Evolutionary conservation across 768 basidiomycete genomes (phyloP), one percentile per base, ranked within the genome.

Genomic region (Omphalotus guepiniiformis): DNA sequence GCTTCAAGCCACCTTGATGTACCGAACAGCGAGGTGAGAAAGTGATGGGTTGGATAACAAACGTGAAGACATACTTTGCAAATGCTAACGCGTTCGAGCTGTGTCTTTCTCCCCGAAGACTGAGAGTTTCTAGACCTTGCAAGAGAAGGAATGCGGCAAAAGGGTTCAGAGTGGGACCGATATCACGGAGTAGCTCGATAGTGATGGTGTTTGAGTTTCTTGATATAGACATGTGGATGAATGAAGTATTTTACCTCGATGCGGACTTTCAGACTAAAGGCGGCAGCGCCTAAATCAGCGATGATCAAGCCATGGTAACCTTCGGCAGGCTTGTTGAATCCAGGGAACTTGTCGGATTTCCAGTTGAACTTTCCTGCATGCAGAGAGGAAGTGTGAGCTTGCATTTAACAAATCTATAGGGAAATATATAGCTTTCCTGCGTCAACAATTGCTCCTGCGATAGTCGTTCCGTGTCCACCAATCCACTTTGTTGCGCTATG

Each of bases 401-500:
- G 8, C 18, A 30, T 28, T 29, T 19, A 32, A 16, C 12, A 27
- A n/a, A n/a, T 47, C 6, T 13, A 12, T 39, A 32, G n/a, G 3
- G 26, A 39, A 18, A 9, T 47, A 48, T 54, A 30, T 25, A 54
- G 64, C 59, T 25, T 60, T 69, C 81, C 83, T 2, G 70, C 65
- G 50, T 83, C 82, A 32, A 84, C 49, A 38, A 83, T 62, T n/a
- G 82, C 75, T 35, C 81, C 83, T 0, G 68, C 80, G 47, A 83
- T 74, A 8, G 78, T 80, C 15, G 79, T 82, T 19, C 83, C 81
- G 50, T 80, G 79, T 0, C 79, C 77, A 9, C 80, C 71, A 12
- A 82, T 80, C 82, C 80, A 83, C 53, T 83, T 83, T 0, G 82
- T 84, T 7, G 78, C 78, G 26, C 75, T 78, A 59, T 83, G 75